These are phyloP conservation scores for Inonotus obliquus DNA, from an alignment of 1,284 basidiomycete genomes.

Conservation along the genomic window DNA sequence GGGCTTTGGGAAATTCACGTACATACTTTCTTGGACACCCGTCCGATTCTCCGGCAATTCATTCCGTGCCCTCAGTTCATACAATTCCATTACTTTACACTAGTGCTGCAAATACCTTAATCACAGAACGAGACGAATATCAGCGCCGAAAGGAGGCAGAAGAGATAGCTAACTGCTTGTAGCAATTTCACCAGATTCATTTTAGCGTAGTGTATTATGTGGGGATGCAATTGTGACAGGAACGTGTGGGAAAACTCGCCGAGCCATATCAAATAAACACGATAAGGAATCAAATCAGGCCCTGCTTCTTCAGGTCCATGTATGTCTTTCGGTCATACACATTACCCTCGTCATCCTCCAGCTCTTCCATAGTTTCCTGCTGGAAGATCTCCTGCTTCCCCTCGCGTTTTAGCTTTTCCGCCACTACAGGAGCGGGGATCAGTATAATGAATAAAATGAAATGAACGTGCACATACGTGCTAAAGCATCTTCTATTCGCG, in stretches of 20 bases:
- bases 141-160: background rate
- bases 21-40: too few relatives aligned
- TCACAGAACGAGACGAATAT: background rate
- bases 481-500: conserved; percentile 93
- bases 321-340: conserved; percentile 91
- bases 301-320: conserved; percentile 89
- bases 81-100: background rate
- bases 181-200: too few relatives aligned
- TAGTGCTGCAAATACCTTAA: background rate
- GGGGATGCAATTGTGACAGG: too few relatives aligned
- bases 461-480: conserved; percentile 57
- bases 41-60: background rate
- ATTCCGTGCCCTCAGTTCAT: background rate
- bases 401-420: conserved; percentile 93
- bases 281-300: conserved; percentile 63
- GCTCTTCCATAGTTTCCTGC: conserved; percentile 92
- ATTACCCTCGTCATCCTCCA: conserved; percentile 96
- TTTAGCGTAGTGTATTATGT: too few relatives aligned
- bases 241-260: too few relatives aligned
- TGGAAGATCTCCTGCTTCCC: conserved; percentile 87
- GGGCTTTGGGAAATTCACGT: too few relatives aligned
- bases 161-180: too few relatives aligned
- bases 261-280: too few relatives aligned
- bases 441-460: conserved; percentile 1
- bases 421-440: conserved; percentile 51